Evolutionary conservation across 257 asterid species (phyloP).

Genomic region (Nicotiana benthamiana): DNA sequence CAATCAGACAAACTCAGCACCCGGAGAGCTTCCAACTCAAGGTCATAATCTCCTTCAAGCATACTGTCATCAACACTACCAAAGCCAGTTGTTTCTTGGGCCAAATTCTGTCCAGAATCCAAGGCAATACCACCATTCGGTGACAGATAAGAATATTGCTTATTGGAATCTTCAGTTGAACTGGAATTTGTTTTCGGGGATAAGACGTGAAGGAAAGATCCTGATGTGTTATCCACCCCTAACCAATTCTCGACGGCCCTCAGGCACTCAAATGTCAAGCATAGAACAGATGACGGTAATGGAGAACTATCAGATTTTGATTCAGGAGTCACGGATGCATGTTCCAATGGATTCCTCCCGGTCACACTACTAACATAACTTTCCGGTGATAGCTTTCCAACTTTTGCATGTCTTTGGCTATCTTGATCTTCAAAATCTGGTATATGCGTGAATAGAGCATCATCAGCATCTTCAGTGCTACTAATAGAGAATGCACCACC

Average conservation of each 20-base stretch:
- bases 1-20: constrained; percentile 68
- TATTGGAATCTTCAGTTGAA: constrained; percentile 28
- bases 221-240: constrained; percentile 59
- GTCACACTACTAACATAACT: constrained; percentile 58
- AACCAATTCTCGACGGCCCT: constrained; percentile 83
- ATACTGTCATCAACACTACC: constrained; percentile 42
- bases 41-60: constrained; percentile 48
- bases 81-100: constrained; percentile 26
- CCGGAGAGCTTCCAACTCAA: constrained; percentile 60
- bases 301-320: constrained; percentile 32
- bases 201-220: constrained; percentile 37
- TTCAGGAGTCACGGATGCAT: constrained; percentile 33
- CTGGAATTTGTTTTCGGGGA: constrained; percentile 42
- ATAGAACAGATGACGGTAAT: constrained; percentile 57
- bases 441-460: constrained; percentile 25
- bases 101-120: constrained; percentile 34
- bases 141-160: constrained; percentile 28
- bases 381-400: constrained; percentile 87
- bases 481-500: constrained; percentile 71
- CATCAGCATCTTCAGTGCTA: constrained; percentile 31
- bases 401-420: constrained; percentile 74
- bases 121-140: constrained; percentile 35
- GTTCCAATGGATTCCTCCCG: constrained; percentile 45
- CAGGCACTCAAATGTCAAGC: constrained; percentile 82
- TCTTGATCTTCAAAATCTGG: constrained; percentile 73